phyloP scores from a whole-genome alignment of 345 rosid species.

The Boechera retrofracta region DNA sequence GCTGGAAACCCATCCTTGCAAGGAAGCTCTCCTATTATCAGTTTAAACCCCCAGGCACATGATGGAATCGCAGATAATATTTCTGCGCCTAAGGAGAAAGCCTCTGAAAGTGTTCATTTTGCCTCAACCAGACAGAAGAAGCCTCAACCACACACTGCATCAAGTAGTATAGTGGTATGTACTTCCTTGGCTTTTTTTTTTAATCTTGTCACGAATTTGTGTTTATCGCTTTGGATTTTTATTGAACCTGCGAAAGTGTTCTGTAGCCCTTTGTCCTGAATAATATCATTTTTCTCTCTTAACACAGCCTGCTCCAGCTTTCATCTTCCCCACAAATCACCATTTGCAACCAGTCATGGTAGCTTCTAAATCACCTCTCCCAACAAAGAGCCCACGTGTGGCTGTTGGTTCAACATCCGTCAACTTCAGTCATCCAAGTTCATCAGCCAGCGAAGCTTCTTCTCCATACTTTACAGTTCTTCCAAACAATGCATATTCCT shows the following conservation, averaged over 20 bases:
- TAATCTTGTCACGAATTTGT: background rate
- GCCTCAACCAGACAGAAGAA: slow-evolving; percentile 44
- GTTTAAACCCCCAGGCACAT: slow-evolving; percentile 46
- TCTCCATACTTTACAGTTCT: slow-evolving; percentile 53
- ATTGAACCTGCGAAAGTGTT: background rate
- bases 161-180: slow-evolving; percentile 56
- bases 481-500: slow-evolving; percentile 56
- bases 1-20: slow-evolving; percentile 46
- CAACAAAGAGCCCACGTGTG: slow-evolving; percentile 42
- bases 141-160: slow-evolving; percentile 45
- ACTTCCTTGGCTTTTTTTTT: background rate
- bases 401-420: slow-evolving; percentile 48
- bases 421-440: slow-evolving; percentile 54
- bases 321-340: slow-evolving; percentile 54
- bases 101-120: slow-evolving; percentile 44
- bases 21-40: slow-evolving; percentile 44
- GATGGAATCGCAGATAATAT: slow-evolving; percentile 37
- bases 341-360: slow-evolving; percentile 45
- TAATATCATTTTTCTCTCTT: slow-evolving; percentile 1
- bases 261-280: slow-evolving; percentile 10
- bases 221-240: slow-evolving; percentile 10
- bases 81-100: slow-evolving; percentile 45
- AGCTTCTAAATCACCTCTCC: slow-evolving; percentile 43
- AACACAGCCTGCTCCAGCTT: slow-evolving; percentile 58
- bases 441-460: slow-evolving; percentile 49